phyloP scores from a whole-genome alignment of 164 flowering plant species.

The Nelumbo lutea region DNA sequence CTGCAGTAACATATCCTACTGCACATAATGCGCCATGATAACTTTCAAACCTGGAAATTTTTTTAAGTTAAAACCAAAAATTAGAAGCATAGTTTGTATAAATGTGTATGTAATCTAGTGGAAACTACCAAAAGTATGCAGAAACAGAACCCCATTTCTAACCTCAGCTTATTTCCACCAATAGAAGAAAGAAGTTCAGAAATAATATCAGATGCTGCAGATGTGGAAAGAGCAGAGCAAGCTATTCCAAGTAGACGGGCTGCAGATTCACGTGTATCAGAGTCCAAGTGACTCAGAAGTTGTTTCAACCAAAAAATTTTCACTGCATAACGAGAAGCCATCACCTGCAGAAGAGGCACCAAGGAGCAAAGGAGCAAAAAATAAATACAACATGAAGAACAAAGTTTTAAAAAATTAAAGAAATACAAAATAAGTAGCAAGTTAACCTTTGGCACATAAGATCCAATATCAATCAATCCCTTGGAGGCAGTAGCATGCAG shows the following conservation, averaged over 20 bases:
- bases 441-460: conserved; percentile 69
- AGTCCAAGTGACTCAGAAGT: conserved; percentile 65
- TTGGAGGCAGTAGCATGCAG: conserved; percentile 86
- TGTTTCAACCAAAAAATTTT: conserved; percentile 70
- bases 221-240: conserved; percentile 57
- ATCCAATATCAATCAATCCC: conserved; percentile 59
- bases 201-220: conserved; percentile 51
- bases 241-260: conserved; percentile 88
- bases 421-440: background rate
- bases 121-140: too few relatives aligned
- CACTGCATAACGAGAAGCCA: conserved; percentile 64
- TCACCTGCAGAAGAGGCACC: conserved; percentile 35
- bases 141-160: background rate
- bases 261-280: conserved; percentile 83
- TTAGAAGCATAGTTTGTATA: background rate
- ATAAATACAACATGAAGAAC: conserved; percentile 1
- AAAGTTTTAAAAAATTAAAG: conserved; percentile 1
- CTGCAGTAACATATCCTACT: conserved; percentile 80
- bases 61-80: conserved; percentile 3
- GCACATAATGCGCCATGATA: conserved; percentile 82
- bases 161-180: conserved; percentile 53
- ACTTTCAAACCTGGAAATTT: conserved; percentile 63
- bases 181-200: conserved; percentile 48
- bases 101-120: too few relatives aligned
- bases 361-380: conserved; percentile 15